phyloP scores from a whole-genome alignment of 108 stramenopile species.

The Aurantiochytrium sp. region DNA sequence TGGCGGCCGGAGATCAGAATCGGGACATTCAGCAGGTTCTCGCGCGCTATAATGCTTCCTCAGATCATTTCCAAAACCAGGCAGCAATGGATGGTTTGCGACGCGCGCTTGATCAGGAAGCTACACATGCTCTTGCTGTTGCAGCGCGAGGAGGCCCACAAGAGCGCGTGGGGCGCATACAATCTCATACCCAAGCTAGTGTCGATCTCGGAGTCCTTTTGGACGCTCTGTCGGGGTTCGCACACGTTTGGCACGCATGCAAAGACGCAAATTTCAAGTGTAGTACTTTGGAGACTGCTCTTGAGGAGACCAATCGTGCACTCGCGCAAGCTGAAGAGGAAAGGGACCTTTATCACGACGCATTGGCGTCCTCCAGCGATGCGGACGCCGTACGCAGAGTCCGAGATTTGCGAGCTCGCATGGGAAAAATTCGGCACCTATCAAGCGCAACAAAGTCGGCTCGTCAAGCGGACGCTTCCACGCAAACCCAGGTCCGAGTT shows the following conservation, averaged over 20 bases:
- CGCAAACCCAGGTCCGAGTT: too few relatives aligned
- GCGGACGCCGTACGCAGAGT: not conserved
- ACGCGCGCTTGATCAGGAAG: not conserved
- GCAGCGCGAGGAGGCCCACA: not conserved
- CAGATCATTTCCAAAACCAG: not conserved
- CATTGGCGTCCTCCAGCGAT: not conserved
- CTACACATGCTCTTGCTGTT: not conserved
- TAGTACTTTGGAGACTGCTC: not conserved
- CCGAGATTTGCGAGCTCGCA: not conserved
- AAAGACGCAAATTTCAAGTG: not conserved
- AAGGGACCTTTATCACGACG: not conserved
- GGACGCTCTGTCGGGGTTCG: not conserved
- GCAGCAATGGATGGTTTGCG: not conserved
- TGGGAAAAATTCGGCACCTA: not conserved
- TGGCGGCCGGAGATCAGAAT: not conserved
- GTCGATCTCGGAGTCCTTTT: not conserved
- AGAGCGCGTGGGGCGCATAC: not conserved
- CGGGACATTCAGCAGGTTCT: not conserved
- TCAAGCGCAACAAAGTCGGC: too few relatives aligned
- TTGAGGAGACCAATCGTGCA: not conserved
- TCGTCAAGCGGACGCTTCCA: too few relatives aligned
- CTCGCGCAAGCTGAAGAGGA: not conserved
- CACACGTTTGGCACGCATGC: not conserved
- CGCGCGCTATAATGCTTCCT: not conserved
- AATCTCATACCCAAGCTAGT: not conserved